These are phyloP conservation scores for Lepidium aucheri DNA, from an alignment of 345 rosid species.

Conservation along the genomic window DNA sequence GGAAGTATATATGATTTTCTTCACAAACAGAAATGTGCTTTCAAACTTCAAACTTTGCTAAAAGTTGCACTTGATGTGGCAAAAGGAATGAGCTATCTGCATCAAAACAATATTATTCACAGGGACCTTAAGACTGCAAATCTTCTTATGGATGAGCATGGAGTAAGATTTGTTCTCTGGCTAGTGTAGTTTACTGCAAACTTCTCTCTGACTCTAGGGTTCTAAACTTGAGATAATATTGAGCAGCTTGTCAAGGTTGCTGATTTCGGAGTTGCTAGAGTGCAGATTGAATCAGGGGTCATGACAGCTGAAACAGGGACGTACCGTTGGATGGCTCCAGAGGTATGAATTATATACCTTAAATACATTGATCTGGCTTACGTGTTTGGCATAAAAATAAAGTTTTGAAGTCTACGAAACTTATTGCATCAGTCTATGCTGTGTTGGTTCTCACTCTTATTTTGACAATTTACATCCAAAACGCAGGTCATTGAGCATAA, in stretches of 20 bases:
- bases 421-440: background rate
- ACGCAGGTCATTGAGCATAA: slow-evolving; percentile 91
- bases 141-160: slow-evolving; percentile 98
- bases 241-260: slow-evolving; percentile 93
- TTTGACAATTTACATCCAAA: slow-evolving; percentile 17
- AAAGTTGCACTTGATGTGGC: slow-evolving; percentile 87
- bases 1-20: slow-evolving; percentile 91
- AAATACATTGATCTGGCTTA: background rate
- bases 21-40: slow-evolving; percentile 75
- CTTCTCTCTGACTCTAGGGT: background rate
- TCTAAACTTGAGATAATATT: slow-evolving; percentile 2
- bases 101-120: slow-evolving; percentile 93
- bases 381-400: background rate
- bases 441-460: background rate
- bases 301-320: slow-evolving; percentile 99
- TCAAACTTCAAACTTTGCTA: slow-evolving; percentile 69
- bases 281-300: slow-evolving; percentile 84
- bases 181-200: background rate
- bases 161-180: slow-evolving; percentile 38
- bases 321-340: slow-evolving; percentile 99
- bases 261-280: slow-evolving; percentile 97
- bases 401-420: background rate
- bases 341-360: slow-evolving; percentile 39
- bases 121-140: slow-evolving; percentile 96
- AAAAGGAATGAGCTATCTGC: slow-evolving; percentile 96